These are phyloP conservation scores for Diaporthe citrichinensis DNA, from an alignment of 2,329 filamentous ascomycete genomes.

Conservation along the genomic window DNA sequence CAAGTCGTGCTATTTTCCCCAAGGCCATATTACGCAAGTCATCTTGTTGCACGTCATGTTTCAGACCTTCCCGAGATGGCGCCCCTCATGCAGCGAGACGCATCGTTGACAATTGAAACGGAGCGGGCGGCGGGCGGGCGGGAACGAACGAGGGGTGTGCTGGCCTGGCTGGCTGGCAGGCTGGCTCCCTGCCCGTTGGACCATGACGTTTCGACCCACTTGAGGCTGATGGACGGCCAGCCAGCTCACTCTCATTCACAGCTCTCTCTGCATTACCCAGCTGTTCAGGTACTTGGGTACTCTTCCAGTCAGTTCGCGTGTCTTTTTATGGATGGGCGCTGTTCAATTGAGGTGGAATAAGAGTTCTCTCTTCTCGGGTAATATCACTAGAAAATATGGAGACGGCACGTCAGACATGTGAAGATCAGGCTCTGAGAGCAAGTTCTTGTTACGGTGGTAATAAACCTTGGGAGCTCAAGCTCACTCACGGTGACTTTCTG, in stretches of 20 bases:
- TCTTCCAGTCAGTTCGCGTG: no score
- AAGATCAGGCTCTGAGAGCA: background rate
- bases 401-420: constrained; percentile 9
- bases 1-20: background rate
- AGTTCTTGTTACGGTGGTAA: background rate
- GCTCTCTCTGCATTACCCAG: background rate
- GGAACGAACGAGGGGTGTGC: background rate
- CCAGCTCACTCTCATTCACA: background rate
- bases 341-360: background rate
- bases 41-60: constrained; percentile 30
- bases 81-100: constrained; percentile 9
- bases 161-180: background rate
- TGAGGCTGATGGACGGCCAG: constrained; percentile 5
- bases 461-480: background rate
- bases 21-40: background rate
- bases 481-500: background rate
- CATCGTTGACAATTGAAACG: constrained; percentile 30
- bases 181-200: constrained; percentile 9
- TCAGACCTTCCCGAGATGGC: constrained; percentile 24
- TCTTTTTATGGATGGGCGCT: background rate
- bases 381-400: background rate
- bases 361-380: background rate
- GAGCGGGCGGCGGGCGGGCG: constrained; percentile 10
- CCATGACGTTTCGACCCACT: constrained; percentile 28
- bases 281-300: background rate